Percentiles rank a stretch among this genome's conserved stretches.
phyloP scores from a whole-genome alignment of 1,139 yeast genomes.

The Scheffersomyces illinoinensis region DNA sequence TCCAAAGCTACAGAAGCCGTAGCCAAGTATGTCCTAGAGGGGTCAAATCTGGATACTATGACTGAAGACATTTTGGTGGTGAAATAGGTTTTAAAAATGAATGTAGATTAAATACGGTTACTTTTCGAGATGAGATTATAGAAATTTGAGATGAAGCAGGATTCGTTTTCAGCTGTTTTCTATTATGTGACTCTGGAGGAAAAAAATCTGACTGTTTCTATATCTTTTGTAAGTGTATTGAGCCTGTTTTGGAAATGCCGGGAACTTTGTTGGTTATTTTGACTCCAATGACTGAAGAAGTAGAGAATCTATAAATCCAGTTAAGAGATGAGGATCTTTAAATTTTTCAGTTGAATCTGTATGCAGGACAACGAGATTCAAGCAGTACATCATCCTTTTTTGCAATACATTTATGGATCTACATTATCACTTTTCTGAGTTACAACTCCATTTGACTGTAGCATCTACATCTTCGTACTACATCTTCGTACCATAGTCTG shows the following conservation, averaged over 20 bases:
- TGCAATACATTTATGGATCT: no score
- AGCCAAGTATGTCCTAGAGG: constrained; percentile 61
- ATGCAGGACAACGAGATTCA: neutral
- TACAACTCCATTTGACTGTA: no score
- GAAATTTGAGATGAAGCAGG: neutral
- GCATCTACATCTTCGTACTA: no score
- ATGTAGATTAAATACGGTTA: neutral
- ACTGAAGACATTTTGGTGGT: constrained; percentile 13
- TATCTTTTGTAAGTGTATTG: neutral
- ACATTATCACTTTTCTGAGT: no score
- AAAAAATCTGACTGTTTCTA: neutral
- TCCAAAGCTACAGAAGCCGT: constrained; percentile 72
- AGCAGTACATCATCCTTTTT: no score
- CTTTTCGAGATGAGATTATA: neutral
- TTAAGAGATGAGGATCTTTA: neutral
- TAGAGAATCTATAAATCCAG: neutral
- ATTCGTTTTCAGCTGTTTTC: neutral
- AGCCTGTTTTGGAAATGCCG: neutral
- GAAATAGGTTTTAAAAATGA: neutral
- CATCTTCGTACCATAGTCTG: no score
- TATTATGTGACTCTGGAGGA: neutral
- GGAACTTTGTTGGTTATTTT: neutral
- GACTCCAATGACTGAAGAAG: neutral
- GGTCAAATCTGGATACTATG: constrained; percentile 49
- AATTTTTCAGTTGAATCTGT: neutral